Percentiles rank a stretch among this genome's conserved stretches.
phyloP scores from a whole-genome alignment of 306 rosid genomes.

The Lupinus albus region DNA sequence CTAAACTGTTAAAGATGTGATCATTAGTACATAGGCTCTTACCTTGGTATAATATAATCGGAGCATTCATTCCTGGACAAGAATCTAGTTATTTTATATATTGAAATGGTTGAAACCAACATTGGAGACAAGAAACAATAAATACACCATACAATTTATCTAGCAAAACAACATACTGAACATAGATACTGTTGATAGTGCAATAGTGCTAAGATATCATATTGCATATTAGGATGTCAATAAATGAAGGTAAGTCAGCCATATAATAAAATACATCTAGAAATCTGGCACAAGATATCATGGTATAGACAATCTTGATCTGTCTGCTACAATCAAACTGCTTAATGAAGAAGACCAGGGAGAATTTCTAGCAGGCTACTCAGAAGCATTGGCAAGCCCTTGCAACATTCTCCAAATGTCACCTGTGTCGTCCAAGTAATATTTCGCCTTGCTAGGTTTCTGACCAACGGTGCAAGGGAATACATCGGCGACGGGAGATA shows the following conservation, averaged over 20 bases:
- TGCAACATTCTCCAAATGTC: slow-evolving; percentile 89
- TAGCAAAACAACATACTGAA: slow-evolving; percentile 32
- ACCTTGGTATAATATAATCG: not conserved
- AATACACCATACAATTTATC: slow-evolving; percentile 13
- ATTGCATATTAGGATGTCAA: not conserved
- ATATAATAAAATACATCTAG: not conserved
- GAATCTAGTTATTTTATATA: slow-evolving; percentile 14
- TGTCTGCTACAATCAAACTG: slow-evolving; percentile 38
- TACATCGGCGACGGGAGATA: slow-evolving; percentile 44
- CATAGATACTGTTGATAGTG: slow-evolving; percentile 24
- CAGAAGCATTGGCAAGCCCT: slow-evolving; percentile 75
- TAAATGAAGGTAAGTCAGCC: too few species aligned
- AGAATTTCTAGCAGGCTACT: slow-evolving; percentile 48
- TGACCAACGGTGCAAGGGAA: slow-evolving; percentile 51
- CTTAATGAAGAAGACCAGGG: slow-evolving; percentile 40
- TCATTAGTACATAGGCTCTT: too few species aligned
- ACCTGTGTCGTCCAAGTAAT: slow-evolving; percentile 65
- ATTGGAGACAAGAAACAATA: slow-evolving; percentile 19
- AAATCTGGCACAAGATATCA: slow-evolving; percentile 16
- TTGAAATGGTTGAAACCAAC: slow-evolving; percentile 19
- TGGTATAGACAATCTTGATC: slow-evolving; percentile 19
- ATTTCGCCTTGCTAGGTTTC: slow-evolving; percentile 52
- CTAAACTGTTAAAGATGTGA: not conserved
- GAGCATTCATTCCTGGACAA: slow-evolving; percentile 18
- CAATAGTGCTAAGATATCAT: slow-evolving; percentile 33